Evolutionary conservation across 805 yeast genomes (phyloP).

Genomic region (Zygosaccharomyces rouxii): DNA sequence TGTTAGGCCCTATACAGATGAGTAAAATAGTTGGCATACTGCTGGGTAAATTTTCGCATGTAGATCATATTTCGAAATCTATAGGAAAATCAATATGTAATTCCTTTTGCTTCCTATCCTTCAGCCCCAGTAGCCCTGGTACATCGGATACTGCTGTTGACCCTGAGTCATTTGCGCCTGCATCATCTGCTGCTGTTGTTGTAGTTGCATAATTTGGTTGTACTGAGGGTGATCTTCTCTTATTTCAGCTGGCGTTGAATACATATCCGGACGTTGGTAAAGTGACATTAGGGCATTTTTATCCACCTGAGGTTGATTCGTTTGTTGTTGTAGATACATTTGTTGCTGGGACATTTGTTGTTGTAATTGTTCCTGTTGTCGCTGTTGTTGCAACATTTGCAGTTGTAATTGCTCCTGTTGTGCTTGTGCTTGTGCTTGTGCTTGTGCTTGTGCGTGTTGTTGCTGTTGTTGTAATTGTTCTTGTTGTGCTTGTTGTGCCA

Average conservation of each 20-base stretch:
- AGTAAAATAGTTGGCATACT: no score
- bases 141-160: slow-evolving; percentile 13
- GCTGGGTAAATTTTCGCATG: no score
- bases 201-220: slow-evolving; percentile 23
- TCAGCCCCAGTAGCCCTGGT: slow-evolving; percentile 13
- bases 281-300: slow-evolving; percentile 27
- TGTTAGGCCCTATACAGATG: no score
- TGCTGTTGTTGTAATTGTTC: slow-evolving; percentile 18
- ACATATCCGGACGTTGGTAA: slow-evolving; percentile 30
- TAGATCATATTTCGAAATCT: no score
- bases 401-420: slow-evolving; percentile 15
- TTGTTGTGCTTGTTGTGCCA: slow-evolving; percentile 8
- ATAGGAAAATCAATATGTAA: no score
- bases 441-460: slow-evolving; percentile 14
- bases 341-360: slow-evolving; percentile 9
- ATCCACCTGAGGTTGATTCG: slow-evolving; percentile 19
- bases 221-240: slow-evolving; percentile 30
- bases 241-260: slow-evolving; percentile 30
- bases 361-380: slow-evolving; percentile 7
- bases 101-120: neutral
- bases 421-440: slow-evolving; percentile 9
- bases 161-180: slow-evolving; percentile 19
- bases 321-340: slow-evolving; percentile 7
- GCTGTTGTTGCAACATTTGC: slow-evolving; percentile 5
- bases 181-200: slow-evolving; percentile 11